Conservation (phyloP, 768 basidiomycete species). For the Mycena galericulata region DNA sequence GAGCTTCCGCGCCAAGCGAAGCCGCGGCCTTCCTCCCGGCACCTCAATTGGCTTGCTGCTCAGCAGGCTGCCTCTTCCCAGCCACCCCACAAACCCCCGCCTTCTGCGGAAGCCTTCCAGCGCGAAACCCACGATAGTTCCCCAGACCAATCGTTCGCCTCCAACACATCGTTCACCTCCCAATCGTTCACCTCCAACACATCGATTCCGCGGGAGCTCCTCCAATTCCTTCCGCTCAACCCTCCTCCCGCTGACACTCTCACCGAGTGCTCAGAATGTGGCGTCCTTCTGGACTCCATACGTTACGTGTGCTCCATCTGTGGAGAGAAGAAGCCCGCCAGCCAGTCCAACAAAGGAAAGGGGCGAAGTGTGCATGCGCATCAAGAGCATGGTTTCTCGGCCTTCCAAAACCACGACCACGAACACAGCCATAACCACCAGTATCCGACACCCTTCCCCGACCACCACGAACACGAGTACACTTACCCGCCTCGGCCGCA, state of each 20-base stretch:
- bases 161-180: conserved; percentile 48
- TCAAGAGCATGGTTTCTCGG: conserved; percentile 44
- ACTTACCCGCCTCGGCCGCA: conserved; percentile 32
- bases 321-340: conserved; percentile 75
- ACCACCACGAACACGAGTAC: conserved; percentile 23
- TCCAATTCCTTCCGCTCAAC: conserved; percentile 61
- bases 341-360: conserved; percentile 61
- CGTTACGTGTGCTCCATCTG: conserved; percentile 93
- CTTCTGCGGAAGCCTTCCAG: conserved; percentile 44
- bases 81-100: conserved; percentile 35
- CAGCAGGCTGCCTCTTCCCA: conserved; percentile 54
- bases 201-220: conserved; percentile 62
- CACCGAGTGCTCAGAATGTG: conserved; percentile 89
- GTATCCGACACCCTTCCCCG: background rate
- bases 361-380: conserved; percentile 50
- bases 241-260: conserved; percentile 70
- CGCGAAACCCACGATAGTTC: conserved; percentile 42
- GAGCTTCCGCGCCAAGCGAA: conserved; percentile 46
- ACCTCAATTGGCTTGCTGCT: conserved; percentile 72
- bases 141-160: conserved; percentile 34
- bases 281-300: conserved; percentile 78
- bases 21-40: conserved; percentile 73
- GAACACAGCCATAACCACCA: conserved; percentile 32
- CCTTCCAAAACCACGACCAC: conserved; percentile 45
- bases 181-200: conserved; percentile 39